phyloP scores from a whole-genome alignment of 495 filamentous ascomycete species.

The Daldinia childiae region DNA sequence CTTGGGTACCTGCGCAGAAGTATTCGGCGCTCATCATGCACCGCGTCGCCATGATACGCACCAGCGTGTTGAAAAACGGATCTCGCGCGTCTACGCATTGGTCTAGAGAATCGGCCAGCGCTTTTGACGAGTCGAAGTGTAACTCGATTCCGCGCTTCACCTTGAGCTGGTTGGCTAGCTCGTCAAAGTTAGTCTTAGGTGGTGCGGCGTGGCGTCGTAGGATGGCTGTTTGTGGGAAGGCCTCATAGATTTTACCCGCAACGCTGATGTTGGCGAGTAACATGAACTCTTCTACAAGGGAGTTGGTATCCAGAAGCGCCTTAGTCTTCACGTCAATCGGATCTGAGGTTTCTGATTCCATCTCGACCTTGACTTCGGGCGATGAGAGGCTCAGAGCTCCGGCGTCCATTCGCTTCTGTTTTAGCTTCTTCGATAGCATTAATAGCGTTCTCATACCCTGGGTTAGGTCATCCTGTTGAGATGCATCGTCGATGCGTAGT shows the following conservation, averaged over 20 bases:
- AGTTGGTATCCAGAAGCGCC: slow-evolving; percentile 92
- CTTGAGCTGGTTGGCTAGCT: slow-evolving; percentile 85
- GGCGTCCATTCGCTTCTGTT: slow-evolving; percentile 93
- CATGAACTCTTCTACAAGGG: slow-evolving; percentile 99
- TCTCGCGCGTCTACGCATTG: slow-evolving; percentile 80
- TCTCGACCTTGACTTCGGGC: slow-evolving; percentile 93
- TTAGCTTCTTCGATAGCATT: slow-evolving; percentile 90
- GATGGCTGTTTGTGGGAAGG: slow-evolving; percentile 94
- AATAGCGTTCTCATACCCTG: slow-evolving; percentile 88
- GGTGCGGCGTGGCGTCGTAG: slow-evolving; percentile 91
- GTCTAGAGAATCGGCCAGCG: slow-evolving; percentile 91
- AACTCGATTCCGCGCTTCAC: slow-evolving; percentile 83
- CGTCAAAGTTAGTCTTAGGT: slow-evolving; percentile 95
- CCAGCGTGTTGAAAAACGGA: slow-evolving; percentile 97
- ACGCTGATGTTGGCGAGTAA: slow-evolving; percentile 96
- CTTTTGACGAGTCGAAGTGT: slow-evolving; percentile 82
- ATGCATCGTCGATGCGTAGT: slow-evolving; percentile 85
- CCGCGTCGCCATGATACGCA: slow-evolving; percentile 95
- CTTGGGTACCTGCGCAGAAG: slow-evolving; percentile 91
- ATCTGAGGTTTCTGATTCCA: slow-evolving; percentile 93
- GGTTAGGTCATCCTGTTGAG: slow-evolving; percentile 87
- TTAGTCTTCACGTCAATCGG: slow-evolving; percentile 97
- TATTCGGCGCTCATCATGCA: slow-evolving; percentile 99
- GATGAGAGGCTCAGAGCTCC: slow-evolving; percentile 94
- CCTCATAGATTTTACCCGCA: slow-evolving; percentile 82